Conservation (phyloP, 805 yeast species). For the Starmera amethionina region DNA sequence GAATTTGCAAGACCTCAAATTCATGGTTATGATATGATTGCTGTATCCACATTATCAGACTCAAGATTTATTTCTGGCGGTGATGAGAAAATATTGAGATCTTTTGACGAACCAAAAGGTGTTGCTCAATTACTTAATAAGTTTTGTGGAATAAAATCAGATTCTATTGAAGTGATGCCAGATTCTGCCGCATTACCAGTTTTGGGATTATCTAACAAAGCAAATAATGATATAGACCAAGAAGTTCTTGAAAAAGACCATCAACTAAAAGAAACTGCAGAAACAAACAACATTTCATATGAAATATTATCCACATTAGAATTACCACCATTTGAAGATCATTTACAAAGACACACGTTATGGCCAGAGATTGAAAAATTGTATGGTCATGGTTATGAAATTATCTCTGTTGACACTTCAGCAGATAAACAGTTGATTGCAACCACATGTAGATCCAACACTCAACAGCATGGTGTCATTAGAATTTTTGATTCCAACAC, state of each 20-base stretch:
- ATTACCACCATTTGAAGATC: constrained; percentile 81
- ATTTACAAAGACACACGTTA: constrained; percentile 79
- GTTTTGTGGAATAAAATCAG: constrained; percentile 36
- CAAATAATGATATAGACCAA: constrained; percentile 37
- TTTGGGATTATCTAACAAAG: constrained; percentile 86
- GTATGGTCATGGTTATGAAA: constrained; percentile 97
- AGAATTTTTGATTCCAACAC: constrained; percentile 56
- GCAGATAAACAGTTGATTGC: constrained; percentile 60
- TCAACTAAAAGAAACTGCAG: constrained; percentile 23
- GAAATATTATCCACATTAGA: constrained; percentile 37
- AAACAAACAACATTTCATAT: constrained; percentile 29
- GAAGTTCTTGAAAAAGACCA: constrained; percentile 16
- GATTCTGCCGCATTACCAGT: constrained; percentile 89
- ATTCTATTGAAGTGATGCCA: constrained; percentile 37
- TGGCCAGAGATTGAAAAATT: constrained; percentile 94
- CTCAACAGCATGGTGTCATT: constrained; percentile 74
- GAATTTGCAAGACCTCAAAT: constrained; percentile 97
- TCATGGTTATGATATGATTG: constrained; percentile 95
- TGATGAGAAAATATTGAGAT: constrained; percentile 86
- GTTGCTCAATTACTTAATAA: constrained; percentile 53
- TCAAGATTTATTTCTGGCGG: constrained; percentile 84
- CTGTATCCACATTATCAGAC: constrained; percentile 51
- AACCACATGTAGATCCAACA: constrained; percentile 86
- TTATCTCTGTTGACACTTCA: constrained; percentile 66
- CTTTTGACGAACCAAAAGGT: constrained; percentile 79